A percentile compares a stretch with the other conserved stretches of the same genome.
These are phyloP conservation scores for Talaromyces borbonicus DNA, from an alignment of 495 filamentous ascomycete genomes.

Conservation along the genomic window DNA sequence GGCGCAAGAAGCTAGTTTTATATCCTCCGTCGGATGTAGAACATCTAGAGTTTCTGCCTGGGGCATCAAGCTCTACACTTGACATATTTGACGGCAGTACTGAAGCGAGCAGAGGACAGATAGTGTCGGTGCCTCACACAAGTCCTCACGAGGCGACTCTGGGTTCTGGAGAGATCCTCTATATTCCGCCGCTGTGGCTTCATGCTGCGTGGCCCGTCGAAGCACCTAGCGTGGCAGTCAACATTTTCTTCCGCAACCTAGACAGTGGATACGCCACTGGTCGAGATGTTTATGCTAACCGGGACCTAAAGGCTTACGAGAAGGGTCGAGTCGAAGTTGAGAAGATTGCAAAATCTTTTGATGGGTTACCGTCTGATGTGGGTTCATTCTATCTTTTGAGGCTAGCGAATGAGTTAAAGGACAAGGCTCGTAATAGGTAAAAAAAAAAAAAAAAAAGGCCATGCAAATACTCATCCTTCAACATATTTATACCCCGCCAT, in stretches of 20 bases:
- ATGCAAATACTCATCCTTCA: too few species aligned
- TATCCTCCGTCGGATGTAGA: conserved; percentile 71
- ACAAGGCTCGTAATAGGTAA: conserved; percentile 20
- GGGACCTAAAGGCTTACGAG: conserved; percentile 77
- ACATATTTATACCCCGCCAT: too few species aligned
- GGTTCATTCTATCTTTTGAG: conserved; percentile 66
- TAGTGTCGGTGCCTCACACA: conserved; percentile 38
- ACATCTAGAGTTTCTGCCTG: conserved; percentile 58
- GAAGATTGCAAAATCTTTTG: conserved; percentile 57
- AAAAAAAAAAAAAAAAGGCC: too few species aligned
- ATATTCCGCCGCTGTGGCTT: conserved; percentile 73
- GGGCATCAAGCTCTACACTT: conserved; percentile 67
- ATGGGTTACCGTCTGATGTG: conserved; percentile 53
- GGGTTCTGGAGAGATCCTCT: conserved; percentile 63
- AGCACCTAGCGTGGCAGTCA: conserved; percentile 62
- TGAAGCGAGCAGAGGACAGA: conserved; percentile 21
- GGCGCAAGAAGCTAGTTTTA: conserved; percentile 60
- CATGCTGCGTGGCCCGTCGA: conserved; percentile 64
- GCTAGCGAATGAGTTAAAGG: conserved; percentile 59
- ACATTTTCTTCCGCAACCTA: conserved; percentile 75
- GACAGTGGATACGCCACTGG: conserved; percentile 60
- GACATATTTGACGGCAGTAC: conserved; percentile 48
- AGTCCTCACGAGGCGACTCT: conserved; percentile 59
- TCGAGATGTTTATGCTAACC: conserved; percentile 79
- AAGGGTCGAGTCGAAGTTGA: conserved; percentile 64